phyloP scores from a whole-genome alignment of 2,329 filamentous ascomycete genomes.

The Mycosphaerella sp. region DNA sequence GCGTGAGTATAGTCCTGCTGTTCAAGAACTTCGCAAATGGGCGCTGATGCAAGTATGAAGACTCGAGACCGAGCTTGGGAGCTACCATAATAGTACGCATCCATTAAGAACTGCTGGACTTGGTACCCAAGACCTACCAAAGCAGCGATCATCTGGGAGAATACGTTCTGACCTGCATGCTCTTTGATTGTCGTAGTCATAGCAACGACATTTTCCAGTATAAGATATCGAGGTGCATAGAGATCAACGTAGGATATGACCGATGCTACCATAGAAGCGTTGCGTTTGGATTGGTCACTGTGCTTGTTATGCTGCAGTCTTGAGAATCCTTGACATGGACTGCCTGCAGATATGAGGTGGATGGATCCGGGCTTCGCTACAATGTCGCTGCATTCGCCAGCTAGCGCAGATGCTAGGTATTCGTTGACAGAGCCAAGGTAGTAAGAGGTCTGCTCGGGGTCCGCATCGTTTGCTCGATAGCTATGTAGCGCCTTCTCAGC shows the following conservation, averaged over 20 bases:
- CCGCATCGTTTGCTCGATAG: slow-evolving; percentile 60
- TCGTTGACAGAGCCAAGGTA: slow-evolving; percentile 70
- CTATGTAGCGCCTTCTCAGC: slow-evolving; percentile 60
- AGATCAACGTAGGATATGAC: slow-evolving; percentile 70
- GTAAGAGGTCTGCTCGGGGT: slow-evolving; percentile 43
- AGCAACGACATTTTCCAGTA: slow-evolving; percentile 69
- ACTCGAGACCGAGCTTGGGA: slow-evolving; percentile 61
- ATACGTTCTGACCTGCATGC: slow-evolving; percentile 53
- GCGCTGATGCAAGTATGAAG: slow-evolving; percentile 66
- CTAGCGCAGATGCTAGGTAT: slow-evolving; percentile 52
- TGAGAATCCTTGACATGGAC: slow-evolving; percentile 73
- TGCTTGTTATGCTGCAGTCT: slow-evolving; percentile 53
- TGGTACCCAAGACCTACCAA: slow-evolving; percentile 76
- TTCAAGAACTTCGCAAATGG: slow-evolving; percentile 53
- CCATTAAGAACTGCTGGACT: slow-evolving; percentile 59
- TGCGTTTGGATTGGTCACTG: slow-evolving; percentile 54
- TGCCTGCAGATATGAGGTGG: slow-evolving; percentile 65
- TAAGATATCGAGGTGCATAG: slow-evolving; percentile 65
- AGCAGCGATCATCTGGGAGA: slow-evolving; percentile 66
- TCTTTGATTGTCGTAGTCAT: slow-evolving; percentile 49
- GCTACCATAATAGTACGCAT: slow-evolving; percentile 63
- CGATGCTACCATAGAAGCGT: slow-evolving; percentile 71
- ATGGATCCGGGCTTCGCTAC: slow-evolving; percentile 59
- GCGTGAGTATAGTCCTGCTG: slow-evolving; percentile 58
- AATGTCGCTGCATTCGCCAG: slow-evolving; percentile 38